These are phyloP conservation scores for Eucalyptus camaldulensis DNA, from an alignment of 345 rosid species.

Conservation along the genomic window DNA sequence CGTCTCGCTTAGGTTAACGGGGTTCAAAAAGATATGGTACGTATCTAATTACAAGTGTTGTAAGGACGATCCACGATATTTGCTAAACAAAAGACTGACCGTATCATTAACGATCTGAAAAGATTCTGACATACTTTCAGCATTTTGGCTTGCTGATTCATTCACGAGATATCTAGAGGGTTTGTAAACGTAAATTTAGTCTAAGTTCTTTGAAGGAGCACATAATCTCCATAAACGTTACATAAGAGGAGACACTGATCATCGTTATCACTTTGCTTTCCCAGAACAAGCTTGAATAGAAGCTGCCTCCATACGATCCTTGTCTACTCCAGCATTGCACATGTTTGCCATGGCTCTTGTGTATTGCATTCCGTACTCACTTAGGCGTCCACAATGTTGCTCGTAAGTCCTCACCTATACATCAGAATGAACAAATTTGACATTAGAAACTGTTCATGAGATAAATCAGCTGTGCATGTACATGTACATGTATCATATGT, in stretches of 20 bases:
- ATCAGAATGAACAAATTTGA: neutral
- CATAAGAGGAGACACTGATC: neutral
- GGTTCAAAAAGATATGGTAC: neutral
- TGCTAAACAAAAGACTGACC: neutral
- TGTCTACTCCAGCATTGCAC: constrained; percentile 23
- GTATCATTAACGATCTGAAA: neutral
- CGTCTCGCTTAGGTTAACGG: neutral
- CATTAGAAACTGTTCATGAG: neutral
- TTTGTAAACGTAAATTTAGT: neutral
- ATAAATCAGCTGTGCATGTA: neutral
- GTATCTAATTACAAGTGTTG: neutral
- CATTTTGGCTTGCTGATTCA: neutral
- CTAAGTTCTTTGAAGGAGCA: neutral
- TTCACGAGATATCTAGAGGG: neutral
- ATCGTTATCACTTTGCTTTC: neutral
- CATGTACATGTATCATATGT: neutral
- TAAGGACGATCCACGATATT: neutral
- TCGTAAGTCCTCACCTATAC: constrained; percentile 16
- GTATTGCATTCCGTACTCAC: constrained; percentile 25
- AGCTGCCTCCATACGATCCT: neutral
- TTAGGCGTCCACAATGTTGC: constrained; percentile 11
- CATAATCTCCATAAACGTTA: neutral
- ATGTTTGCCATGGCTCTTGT: constrained; percentile 19
- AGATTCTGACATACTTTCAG: neutral
- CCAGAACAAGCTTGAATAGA: neutral